phyloP scores from a whole-genome alignment of 169 alveolate species.

The Plasmodium malariae region DNA sequence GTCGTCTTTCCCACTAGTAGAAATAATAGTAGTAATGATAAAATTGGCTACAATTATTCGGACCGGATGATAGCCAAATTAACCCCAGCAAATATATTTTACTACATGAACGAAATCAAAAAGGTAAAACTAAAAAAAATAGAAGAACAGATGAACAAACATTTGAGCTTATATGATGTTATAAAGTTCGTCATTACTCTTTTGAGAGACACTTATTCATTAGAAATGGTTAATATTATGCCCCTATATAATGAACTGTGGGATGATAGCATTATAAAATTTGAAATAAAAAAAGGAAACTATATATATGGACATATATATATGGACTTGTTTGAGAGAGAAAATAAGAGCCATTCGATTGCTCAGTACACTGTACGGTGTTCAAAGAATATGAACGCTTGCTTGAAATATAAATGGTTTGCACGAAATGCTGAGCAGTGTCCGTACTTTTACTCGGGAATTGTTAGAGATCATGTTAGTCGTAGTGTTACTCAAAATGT shows the following conservation, averaged over 20 bases:
- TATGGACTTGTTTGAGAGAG: slow-evolving; percentile 85
- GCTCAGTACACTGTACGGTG: slow-evolving; percentile 88
- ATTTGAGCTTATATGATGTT: slow-evolving; percentile 52
- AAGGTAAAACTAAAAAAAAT: slow-evolving; percentile 46
- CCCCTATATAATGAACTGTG: slow-evolving; percentile 57
- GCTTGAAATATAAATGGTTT: slow-evolving; percentile 70
- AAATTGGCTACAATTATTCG: background rate
- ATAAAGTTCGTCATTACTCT: slow-evolving; percentile 56
- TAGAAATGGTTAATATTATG: slow-evolving; percentile 54
- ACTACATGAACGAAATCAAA: slow-evolving; percentile 62
- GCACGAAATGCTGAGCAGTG: background rate
- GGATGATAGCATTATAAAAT: slow-evolving; percentile 70
- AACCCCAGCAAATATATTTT: slow-evolving; percentile 42
- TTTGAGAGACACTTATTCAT: slow-evolving; percentile 39
- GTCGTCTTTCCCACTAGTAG: too few species aligned
- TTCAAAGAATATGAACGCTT: slow-evolving; percentile 79
- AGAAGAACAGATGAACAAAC: slow-evolving; percentile 30
- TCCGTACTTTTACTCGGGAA: slow-evolving; percentile 72
- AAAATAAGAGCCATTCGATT: slow-evolving; percentile 77
- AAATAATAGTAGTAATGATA: background rate
- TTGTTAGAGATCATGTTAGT: slow-evolving; percentile 2
- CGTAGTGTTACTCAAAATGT: background rate
- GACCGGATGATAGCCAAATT: background rate
- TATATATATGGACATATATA: slow-evolving; percentile 74
- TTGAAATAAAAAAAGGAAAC: slow-evolving; percentile 41